Conservation (phyloP, 1,139 yeast species). For the Lodderomyces theae region DNA sequence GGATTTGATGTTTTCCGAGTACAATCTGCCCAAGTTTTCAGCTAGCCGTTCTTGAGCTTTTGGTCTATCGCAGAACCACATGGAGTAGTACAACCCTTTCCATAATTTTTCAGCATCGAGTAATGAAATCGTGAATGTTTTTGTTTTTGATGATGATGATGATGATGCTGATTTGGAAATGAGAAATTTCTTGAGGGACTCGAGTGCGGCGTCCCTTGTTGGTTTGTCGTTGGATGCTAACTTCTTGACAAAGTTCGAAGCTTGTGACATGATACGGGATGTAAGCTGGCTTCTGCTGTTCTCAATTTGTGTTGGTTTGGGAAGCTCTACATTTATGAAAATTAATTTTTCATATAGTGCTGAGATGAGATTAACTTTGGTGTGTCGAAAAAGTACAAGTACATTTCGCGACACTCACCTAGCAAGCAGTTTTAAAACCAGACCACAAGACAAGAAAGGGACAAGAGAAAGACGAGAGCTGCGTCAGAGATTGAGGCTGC, state of each 20-base stretch:
- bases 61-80: constrained; percentile 97
- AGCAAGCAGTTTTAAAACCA: no score
- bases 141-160: no score
- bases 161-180: constrained; percentile 35
- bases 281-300: no score
- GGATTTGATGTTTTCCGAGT: constrained; percentile 43
- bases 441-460: no score
- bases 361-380: constrained; percentile 5
- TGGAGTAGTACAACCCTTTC: constrained; percentile 88
- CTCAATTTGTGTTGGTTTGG: not conserved
- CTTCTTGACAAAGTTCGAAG: constrained; percentile 63
- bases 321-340: not conserved
- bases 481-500: no score
- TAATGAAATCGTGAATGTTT: constrained; percentile 19
- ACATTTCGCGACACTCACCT: constrained; percentile 1
- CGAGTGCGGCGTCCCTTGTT: constrained; percentile 74
- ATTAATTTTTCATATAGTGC: not conserved
- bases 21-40: constrained; percentile 63
- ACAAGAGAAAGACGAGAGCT: no score
- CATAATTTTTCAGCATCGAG: constrained; percentile 78
- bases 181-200: constrained; percentile 61
- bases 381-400: not conserved
- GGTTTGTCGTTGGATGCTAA: constrained; percentile 79
- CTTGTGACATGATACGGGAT: constrained; percentile 27
- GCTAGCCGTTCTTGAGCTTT: constrained; percentile 87